Base-by-base conservation (phyloP, 257 asterid species). In the Parsonsia alboflavescens region DNA sequence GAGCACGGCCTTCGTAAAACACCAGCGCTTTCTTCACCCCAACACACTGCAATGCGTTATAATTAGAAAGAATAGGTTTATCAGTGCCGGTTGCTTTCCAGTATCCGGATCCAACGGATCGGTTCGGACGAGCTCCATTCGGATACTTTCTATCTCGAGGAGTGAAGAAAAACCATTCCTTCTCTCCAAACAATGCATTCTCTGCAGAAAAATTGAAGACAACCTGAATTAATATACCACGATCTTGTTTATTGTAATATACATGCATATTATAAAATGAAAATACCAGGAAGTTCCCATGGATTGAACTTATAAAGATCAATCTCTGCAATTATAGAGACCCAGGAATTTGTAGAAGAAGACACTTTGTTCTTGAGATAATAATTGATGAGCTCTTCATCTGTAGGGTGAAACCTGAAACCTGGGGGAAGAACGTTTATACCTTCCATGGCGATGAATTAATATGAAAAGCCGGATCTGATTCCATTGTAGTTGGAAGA, bases 71-170 rank as follows among this genome's bases (percentile, higher is more conserved):
- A 30, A 82, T 74, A 3, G 84, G 81, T 45, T 79, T 80, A 53
- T 83, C 85, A 19, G 80, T 80, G 17, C 85, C 85, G 0, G 85
- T 80, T n/a, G 85, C 85, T 64, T 83, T 83, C 87, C 87, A 83
- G 11, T 80, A 83, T 5, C 83, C 87, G 22, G 81, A 79, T 5
- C 56, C 77, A 10, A 83, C 81, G 39, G 80, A 62, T 26, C 85
- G 68, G 65, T 84, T 84, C 0, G 87, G 84, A n/a, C 87, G 80
- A 19, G 69, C 73, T 22, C 87, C 85, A 13, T 78, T 84, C 2
- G 83, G 87, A 39, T 83, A 83, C 46, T 83, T 83, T 74, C 87
- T 68, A 7, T 83, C 84, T 6, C 81, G 54, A 3, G 81, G 85
- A 48, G 80, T 84, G 46, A 72, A 84, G 76, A 81, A 78, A 72